phyloP scores from a whole-genome alignment of 2,329 filamentous ascomycete species.

The Colletotrichum musae region DNA sequence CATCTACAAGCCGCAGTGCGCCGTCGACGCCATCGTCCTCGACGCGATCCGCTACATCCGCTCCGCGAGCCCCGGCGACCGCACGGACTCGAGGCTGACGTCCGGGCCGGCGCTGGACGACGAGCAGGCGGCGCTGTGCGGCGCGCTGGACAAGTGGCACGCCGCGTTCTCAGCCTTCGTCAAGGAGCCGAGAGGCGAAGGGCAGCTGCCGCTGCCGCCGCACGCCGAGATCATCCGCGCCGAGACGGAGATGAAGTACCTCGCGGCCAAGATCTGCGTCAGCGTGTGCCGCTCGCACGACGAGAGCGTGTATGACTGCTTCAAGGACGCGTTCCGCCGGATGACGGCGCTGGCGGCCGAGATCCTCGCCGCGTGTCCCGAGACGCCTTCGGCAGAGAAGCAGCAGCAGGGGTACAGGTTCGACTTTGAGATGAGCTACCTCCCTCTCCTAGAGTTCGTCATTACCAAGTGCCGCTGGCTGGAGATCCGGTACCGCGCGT shows the following conservation, averaged over 20 bases:
- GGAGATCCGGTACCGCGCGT: conserved; percentile 33
- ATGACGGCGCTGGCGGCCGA: conserved; percentile 21
- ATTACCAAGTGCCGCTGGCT: conserved; percentile 39
- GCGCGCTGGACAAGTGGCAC: conserved; percentile 28
- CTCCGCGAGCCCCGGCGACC: conserved; percentile 16
- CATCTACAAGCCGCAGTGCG: conserved; percentile 33
- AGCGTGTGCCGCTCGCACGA: conserved; percentile 34
- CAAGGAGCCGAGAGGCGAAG: not conserved
- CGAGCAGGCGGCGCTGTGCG: conserved; percentile 30
- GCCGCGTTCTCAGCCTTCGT: conserved; percentile 32
- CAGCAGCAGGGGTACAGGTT: conserved; percentile 10
- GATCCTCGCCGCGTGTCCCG: conserved; percentile 8
- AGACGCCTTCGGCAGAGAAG: not conserved
- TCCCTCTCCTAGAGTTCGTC: conserved; percentile 34
- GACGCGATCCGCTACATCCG: conserved; percentile 34
- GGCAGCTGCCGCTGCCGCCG: conserved; percentile 19
- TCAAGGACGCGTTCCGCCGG: conserved; percentile 24
- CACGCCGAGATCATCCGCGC: conserved; percentile 27
- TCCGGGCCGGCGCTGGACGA: conserved; percentile 29
- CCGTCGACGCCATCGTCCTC: conserved; percentile 36
- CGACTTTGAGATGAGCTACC: conserved; percentile 34
- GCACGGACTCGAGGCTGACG: conserved; percentile 34
- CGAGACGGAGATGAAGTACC: conserved; percentile 38
- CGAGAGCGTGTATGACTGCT: conserved; percentile 34
- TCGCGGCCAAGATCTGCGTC: conserved; percentile 33